Evolutionary conservation across 768 basidiomycete genomes (phyloP), one percentile per base, ranked within the genome.

Genomic region (Amanita brunnescens): DNA sequence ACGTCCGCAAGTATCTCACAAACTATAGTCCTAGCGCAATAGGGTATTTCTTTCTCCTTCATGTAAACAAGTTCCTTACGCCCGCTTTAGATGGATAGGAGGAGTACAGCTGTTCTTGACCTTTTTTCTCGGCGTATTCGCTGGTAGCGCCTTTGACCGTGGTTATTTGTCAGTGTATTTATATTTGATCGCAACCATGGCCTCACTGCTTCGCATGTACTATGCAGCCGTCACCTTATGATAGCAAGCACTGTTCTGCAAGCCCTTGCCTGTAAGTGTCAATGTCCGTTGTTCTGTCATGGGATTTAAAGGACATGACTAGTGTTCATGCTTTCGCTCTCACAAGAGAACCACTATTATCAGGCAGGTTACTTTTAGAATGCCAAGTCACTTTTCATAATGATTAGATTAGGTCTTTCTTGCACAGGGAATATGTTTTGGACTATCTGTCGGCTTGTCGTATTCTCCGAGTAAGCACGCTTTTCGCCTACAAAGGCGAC

Each of bases 21-120:
- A 44, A 56, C 23, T 63, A 56, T 23, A 55, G 57, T 6, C 63
- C 64, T 14, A 61, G 59, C 47, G 52, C 50, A 13, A 65, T 67
- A 30, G 64, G 64, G 64, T 64, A 45, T 13, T 53, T 57, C 4
- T n/a, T 16, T 14, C 30, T 29, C 21, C 20, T 32, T 44, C 16
- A 32, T 30, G 16, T 30, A n/a, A 6, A 38, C 33, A 13, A 35
- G 20, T 7, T 37, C 41, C 32, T 45, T 5, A 38, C 24, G 20
- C 40, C 32, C 18, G 18, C 46, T 47, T 23, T 32, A 73, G 71
- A 24, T 73, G 72, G 72, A 73, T 82, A 35, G 81, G 80, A 6
- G 76, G 78, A 3, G 59, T 68, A 0, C 79, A 83, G 55, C 66
- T 76, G 14, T 76, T 75, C 52, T 59, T 80, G 16, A 69, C 74